These are phyloP conservation scores for Cystobasidium onofrii DNA, from an alignment of 768 basidiomycete species.

Conservation along the genomic window DNA sequence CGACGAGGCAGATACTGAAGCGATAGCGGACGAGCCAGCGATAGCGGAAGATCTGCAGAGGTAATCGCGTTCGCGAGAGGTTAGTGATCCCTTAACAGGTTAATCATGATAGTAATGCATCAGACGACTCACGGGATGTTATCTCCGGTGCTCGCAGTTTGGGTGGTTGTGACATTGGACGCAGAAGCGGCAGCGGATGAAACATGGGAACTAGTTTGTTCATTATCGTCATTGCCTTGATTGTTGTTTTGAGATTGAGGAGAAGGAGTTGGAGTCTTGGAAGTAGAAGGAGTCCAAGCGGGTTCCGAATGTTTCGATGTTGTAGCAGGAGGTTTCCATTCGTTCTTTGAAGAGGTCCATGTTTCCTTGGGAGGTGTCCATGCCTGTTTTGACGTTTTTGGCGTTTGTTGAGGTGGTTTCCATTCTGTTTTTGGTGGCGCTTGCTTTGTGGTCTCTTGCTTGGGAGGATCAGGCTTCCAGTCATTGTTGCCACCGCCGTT, in stretches of 20 bases:
- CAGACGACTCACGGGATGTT: too few species aligned
- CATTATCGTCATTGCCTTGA: neutral
- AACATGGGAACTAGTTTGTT: neutral
- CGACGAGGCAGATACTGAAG: neutral
- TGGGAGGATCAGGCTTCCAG: neutral
- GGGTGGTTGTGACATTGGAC: too few species aligned
- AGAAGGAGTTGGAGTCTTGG: neutral
- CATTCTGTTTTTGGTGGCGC: neutral
- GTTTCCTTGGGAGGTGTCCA: neutral
- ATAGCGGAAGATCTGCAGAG: neutral
- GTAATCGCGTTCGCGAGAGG: neutral
- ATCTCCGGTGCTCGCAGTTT: too few species aligned
- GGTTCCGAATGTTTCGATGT: neutral
- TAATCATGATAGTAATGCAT: too few species aligned
- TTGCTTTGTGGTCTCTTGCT: neutral
- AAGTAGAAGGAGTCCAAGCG: constrained; percentile 16
- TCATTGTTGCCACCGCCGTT: neutral
- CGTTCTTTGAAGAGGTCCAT: neutral
- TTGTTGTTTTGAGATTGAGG: neutral
- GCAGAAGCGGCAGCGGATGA: too few species aligned
- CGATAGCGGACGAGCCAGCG: neutral
- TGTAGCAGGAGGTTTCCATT: neutral
- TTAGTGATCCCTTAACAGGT: too few species aligned
- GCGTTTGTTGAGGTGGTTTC: neutral
- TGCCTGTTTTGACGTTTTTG: neutral